Conservation (phyloP, 1,139 yeast species). For the Suhomyces kunorum region DNA sequence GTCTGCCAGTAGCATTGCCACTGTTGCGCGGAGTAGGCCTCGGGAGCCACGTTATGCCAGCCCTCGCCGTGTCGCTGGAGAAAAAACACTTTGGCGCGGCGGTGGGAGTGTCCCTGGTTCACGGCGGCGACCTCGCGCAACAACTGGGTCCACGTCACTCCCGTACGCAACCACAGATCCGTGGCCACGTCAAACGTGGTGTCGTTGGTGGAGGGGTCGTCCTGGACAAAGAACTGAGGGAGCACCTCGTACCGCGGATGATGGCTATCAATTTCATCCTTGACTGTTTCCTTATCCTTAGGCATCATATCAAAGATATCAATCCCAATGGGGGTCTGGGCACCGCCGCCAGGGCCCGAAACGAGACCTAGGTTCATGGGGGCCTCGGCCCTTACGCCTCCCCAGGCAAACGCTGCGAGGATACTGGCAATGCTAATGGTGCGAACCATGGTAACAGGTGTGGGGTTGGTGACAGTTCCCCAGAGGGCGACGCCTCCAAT, state of each 20-base stretch:
- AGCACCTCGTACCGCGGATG: slow-evolving; percentile 13
- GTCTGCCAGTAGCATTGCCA: slow-evolving; percentile 40
- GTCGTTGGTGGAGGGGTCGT: slow-evolving; percentile 19
- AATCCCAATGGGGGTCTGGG: no score
- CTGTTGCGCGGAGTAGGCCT: slow-evolving; percentile 18
- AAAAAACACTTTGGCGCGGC: slow-evolving; percentile 30
- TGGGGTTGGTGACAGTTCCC: background rate
- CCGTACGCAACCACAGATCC: slow-evolving; percentile 23
- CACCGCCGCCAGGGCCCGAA: no score
- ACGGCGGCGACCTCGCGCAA: slow-evolving; percentile 8
- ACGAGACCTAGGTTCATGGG: no score
- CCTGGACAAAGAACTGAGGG: slow-evolving; percentile 24
- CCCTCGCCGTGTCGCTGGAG: slow-evolving; percentile 47
- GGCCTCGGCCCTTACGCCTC: no score
- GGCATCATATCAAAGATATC: no score
- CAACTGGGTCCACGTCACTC: slow-evolving; percentile 22
- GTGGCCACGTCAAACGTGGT: slow-evolving; percentile 16
- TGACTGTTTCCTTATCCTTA: no score
- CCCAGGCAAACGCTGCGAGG: no score
- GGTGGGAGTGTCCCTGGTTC: slow-evolving; percentile 8
- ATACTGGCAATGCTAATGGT: no score
- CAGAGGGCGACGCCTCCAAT: no score
- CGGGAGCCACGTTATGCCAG: slow-evolving; percentile 37
- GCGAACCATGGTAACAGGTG: background rate
- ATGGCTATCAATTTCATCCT: background rate